Base-by-base conservation (phyloP, 2,329 filamentous ascomycete genomes). In the Metarhizium guizhouense region DNA sequence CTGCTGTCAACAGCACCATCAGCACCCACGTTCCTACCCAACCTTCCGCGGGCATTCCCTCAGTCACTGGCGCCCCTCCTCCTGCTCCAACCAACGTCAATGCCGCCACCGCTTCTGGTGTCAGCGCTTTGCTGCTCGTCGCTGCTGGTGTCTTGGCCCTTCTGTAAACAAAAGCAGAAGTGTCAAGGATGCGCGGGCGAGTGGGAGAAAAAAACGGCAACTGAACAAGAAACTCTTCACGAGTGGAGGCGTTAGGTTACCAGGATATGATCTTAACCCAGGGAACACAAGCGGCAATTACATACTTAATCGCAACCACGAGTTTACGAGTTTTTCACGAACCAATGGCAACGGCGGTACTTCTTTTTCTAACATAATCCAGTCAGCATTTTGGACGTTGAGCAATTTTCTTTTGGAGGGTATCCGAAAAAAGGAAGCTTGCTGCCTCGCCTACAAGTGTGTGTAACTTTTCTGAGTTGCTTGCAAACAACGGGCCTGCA, bases 81-180 rank as follows among this genome's bases (percentile, higher is more conserved):
- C 55, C 65, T 47, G 54, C 64, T 20, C 57, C 58, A 16, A 58
- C 65, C 40, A 64, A 57, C 29, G 59, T 59, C 58, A 67, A 59
- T 57, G 66, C 60, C 51, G 71, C 68, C 14, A 62, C 68, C 45
- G 57, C 64, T 48, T 65, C 67, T 13, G 64, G 69, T 38, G 65
- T 68, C 60, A 73, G 70, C 62, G 64, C 65, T n/a, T 61, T 72
- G 52, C 67, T 73, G 20, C 63, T 73, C 42, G 63, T 67, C 42
- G 70, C 66, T 47, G 71, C 68, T 50, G 70, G 68, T 56, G 59
- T 67, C 57, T 59, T 72, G 40, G 69, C 68, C 51, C 69, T 73
- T 52, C 60, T 73, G 61, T 73, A 70, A 63, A 47, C 5, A n/a
- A 10, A 18, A 34, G 30, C 29, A 45, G 45, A 14, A 47, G 43